A percentile compares a stretch with the other conserved stretches of the same genome.
phyloP scores from a whole-genome alignment of 805 yeast genomes.

The Pichia kluyveri region DNA sequence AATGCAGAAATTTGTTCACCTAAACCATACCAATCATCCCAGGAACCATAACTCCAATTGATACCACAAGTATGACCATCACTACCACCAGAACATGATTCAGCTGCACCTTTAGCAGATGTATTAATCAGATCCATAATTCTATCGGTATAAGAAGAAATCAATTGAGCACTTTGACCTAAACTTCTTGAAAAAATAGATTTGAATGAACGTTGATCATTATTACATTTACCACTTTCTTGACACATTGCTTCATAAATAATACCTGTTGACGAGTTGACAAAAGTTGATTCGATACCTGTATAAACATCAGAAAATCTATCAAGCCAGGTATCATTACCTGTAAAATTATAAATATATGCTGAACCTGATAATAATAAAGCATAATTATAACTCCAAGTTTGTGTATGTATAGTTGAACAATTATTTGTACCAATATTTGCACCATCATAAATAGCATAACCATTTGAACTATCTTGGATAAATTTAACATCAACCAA shows the following conservation, averaged over 20 bases:
- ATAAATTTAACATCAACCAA: constrained; percentile 18
- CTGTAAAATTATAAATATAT: constrained; percentile 55
- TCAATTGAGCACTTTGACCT: constrained; percentile 47
- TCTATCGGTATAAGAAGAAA: constrained; percentile 37
- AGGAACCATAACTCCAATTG: constrained; percentile 52
- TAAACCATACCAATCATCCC: constrained; percentile 66
- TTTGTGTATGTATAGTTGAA: constrained; percentile 35
- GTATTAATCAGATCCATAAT: constrained; percentile 28
- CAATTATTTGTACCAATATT: constrained; percentile 37
- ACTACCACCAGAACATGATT: constrained; percentile 71
- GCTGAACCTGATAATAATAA: constrained; percentile 61
- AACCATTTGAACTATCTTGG: constrained; percentile 21
- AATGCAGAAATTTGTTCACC: constrained; percentile 82
- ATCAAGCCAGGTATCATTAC: constrained; percentile 33
- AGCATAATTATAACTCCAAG: constrained; percentile 71
- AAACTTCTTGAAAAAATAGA: constrained; percentile 60
- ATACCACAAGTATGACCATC: constrained; percentile 85
- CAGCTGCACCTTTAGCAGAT: constrained; percentile 65
- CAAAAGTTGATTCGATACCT: constrained; percentile 36
- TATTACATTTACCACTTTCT: constrained; percentile 43
- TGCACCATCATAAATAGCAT: constrained; percentile 51
- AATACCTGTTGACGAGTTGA: constrained; percentile 31
- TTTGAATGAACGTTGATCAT: constrained; percentile 69
- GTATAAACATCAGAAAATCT: constrained; percentile 30
- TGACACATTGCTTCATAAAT: constrained; percentile 62